Evolutionary conservation across 2,329 filamentous ascomycete species (phyloP).

Genomic region (Cladobotryum protrusum): DNA sequence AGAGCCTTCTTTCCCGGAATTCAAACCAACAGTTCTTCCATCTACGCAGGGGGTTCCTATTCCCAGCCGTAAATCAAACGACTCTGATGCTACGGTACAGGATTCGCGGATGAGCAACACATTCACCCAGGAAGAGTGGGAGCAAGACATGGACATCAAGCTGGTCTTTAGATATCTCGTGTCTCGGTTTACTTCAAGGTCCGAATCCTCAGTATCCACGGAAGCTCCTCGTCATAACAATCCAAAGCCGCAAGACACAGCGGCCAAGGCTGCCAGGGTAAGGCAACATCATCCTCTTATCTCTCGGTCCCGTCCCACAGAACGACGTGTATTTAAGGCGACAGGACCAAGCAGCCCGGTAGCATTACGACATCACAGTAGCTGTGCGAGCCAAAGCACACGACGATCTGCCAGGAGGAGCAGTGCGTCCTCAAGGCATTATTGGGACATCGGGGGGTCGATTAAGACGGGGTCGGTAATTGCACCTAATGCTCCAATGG

Average conservation of each 20-base stretch:
- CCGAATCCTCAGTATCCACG: slow-evolving; percentile 18
- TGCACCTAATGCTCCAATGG: slow-evolving; percentile 60
- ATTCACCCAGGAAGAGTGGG: slow-evolving; percentile 79
- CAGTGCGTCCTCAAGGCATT: slow-evolving; percentile 71
- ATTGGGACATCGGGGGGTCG: slow-evolving; percentile 85
- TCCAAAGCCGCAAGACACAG: slow-evolving; percentile 54
- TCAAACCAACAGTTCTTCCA: slow-evolving; percentile 41
- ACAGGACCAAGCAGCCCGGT: slow-evolving; percentile 44
- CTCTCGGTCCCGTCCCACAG: slow-evolving; percentile 45
- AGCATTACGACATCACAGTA: slow-evolving; percentile 48
- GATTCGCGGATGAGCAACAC: slow-evolving; percentile 22
- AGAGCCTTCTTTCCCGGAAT: slow-evolving; percentile 30
- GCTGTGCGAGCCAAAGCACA: slow-evolving; percentile 84
- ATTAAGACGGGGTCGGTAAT: slow-evolving; percentile 70
- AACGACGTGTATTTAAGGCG: slow-evolving; percentile 53
- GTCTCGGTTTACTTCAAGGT: slow-evolving; percentile 60
- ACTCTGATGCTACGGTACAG: slow-evolving; percentile 17
- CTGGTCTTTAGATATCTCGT: slow-evolving; percentile 86
- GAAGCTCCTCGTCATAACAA: slow-evolving; percentile 23
- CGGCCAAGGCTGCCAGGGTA: slow-evolving; percentile 75
- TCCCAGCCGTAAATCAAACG: slow-evolving; percentile 23
- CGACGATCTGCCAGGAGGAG: slow-evolving; percentile 63
- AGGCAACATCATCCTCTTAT: slow-evolving; percentile 85
- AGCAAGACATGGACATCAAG: slow-evolving; percentile 82
- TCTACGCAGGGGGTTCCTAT: slow-evolving; percentile 32